These are phyloP conservation scores for Rubus parviflorus DNA, from an alignment of 306 rosid genomes.

Conservation along the genomic window DNA sequence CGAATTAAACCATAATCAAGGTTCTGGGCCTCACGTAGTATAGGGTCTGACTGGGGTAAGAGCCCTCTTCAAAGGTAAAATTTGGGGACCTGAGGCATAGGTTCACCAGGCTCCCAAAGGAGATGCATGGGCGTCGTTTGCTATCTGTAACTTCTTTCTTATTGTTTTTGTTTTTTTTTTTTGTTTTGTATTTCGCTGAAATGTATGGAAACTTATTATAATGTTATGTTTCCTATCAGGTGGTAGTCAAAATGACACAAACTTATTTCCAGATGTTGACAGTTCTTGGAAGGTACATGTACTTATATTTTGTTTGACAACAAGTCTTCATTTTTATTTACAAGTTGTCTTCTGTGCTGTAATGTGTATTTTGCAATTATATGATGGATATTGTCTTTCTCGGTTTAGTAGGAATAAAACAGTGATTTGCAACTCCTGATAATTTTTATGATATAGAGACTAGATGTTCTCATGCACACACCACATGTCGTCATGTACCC, in stretches of 20 bases:
- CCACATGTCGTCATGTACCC: neutral
- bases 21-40: neutral
- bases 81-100: neutral
- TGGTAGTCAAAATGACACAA: constrained; percentile 60
- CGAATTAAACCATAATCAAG: neutral
- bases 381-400: neutral
- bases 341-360: constrained; percentile 6
- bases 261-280: constrained; percentile 73
- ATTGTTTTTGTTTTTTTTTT: neutral
- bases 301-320: constrained; percentile 12
- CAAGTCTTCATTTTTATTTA: constrained; percentile 12
- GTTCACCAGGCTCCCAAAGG: neutral
- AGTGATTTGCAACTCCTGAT: constrained; percentile 3
- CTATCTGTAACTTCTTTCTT: neutral
- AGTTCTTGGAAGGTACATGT: constrained; percentile 95
- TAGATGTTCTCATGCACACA: neutral
- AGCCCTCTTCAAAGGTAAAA: neutral
- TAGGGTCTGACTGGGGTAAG: neutral
- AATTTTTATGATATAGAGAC: neutral
- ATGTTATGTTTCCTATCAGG: constrained; percentile 46
- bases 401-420: neutral
- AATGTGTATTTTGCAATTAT: neutral
- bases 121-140: neutral
- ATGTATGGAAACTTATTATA: constrained; percentile 10
- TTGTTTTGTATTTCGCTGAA: neutral